Conservation (phyloP, 352 stramenopile species). For the Pythium plurisporium region DNA sequence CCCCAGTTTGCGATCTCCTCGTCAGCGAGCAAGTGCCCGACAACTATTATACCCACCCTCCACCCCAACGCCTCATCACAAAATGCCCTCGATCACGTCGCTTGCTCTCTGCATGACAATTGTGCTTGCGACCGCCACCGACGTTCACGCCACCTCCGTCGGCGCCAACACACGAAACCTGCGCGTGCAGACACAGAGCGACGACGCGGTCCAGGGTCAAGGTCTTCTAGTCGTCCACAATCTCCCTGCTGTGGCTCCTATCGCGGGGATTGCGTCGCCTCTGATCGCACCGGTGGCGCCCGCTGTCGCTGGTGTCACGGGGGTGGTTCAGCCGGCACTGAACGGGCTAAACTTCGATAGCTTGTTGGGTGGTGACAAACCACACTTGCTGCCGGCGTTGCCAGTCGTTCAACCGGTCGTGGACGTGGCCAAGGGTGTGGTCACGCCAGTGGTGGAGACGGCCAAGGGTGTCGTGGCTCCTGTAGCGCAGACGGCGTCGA, state of each 20-base stretch:
- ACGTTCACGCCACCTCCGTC: neutral
- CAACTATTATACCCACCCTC: too few relatives aligned
- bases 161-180: neutral
- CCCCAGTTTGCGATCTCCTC: too few relatives aligned
- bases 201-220: neutral
- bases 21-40: too few relatives aligned
- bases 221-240: too few relatives aligned
- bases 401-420: slow-evolving; percentile 4
- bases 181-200: neutral
- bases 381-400: too few relatives aligned
- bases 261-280: too few relatives aligned
- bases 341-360: neutral
- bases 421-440: slow-evolving; percentile 6
- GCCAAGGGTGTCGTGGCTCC: too few relatives aligned
- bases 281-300: neutral
- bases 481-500: too few relatives aligned
- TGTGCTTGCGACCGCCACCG: neutral
- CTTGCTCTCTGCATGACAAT: neutral
- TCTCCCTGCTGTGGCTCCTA: neutral
- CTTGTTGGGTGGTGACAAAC: slow-evolving; percentile 3
- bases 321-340: neutral
- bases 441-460: slow-evolving; percentile 7
- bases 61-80: too few relatives aligned
- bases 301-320: neutral
- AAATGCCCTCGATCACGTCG: slow-evolving; percentile 4